A percentile compares a stretch with the other conserved stretches of the same genome.
phyloP scores from a whole-genome alignment of 306 rosid genomes.

The Dryas drummondii region DNA sequence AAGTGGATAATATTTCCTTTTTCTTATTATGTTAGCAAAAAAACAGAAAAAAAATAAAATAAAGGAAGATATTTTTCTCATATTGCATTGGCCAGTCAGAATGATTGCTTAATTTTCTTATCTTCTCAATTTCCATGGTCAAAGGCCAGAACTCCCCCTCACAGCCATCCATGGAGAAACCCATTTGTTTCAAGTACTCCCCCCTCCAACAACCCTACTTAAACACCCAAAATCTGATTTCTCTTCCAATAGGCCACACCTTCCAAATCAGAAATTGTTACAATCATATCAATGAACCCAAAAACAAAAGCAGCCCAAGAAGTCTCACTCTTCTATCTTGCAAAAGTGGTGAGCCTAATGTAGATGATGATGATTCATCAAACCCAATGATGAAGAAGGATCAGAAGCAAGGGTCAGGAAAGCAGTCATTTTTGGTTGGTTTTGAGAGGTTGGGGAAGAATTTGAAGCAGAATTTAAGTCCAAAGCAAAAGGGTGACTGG shows the following conservation, averaged over 20 bases:
- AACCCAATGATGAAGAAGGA: slow-evolving; percentile 30
- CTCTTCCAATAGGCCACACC: slow-evolving; percentile 22
- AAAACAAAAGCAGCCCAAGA: slow-evolving; percentile 32
- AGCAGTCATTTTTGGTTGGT: slow-evolving; percentile 23
- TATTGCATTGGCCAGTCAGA: neutral
- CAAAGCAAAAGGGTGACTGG: slow-evolving; percentile 86
- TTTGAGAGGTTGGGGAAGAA: slow-evolving; percentile 49
- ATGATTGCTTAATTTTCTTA: neutral
- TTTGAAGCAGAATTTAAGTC: slow-evolving; percentile 56
- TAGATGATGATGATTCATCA: slow-evolving; percentile 4
- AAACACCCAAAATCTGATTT: neutral
- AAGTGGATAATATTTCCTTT: no score
- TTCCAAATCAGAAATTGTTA: slow-evolving; percentile 18
- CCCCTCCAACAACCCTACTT: neutral
- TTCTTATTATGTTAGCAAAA: neutral
- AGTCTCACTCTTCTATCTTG: slow-evolving; percentile 28
- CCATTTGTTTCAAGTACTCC: neutral
- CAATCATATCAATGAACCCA: neutral
- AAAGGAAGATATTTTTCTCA: neutral
- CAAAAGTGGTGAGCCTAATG: slow-evolving; percentile 36
- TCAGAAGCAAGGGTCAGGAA: slow-evolving; percentile 17
- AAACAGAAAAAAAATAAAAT: neutral
- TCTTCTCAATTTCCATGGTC: neutral
- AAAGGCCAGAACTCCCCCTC: neutral
- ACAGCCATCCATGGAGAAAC: slow-evolving; percentile 12